These are phyloP conservation scores for Aspergillus sp. DNA, from an alignment of 2,329 filamentous ascomycete species.

Conservation along the genomic window DNA sequence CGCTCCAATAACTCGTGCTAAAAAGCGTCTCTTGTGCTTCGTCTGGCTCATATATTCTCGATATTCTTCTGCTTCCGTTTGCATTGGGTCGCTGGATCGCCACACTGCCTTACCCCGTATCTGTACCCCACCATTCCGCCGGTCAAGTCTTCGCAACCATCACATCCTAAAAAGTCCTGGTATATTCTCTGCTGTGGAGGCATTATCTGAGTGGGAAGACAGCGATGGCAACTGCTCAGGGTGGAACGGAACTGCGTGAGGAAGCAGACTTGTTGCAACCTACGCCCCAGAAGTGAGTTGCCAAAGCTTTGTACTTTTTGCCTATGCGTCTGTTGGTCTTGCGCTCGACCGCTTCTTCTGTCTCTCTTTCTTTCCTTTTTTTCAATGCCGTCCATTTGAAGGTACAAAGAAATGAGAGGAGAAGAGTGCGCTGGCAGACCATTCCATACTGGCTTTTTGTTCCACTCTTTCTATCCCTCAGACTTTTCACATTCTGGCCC, in stretches of 20 bases:
- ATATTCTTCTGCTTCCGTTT: too few relatives aligned
- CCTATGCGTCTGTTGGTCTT: slow-evolving; percentile 6
- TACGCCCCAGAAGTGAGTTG: slow-evolving; percentile 50
- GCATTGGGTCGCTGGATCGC: too few relatives aligned
- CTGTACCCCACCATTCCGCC: not conserved
- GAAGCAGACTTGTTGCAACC: slow-evolving; percentile 52
- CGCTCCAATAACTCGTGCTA: too few relatives aligned
- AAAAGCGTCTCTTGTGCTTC: too few relatives aligned
- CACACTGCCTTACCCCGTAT: too few relatives aligned
- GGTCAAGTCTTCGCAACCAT: not conserved
- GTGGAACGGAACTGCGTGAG: slow-evolving; percentile 42
- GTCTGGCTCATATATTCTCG: too few relatives aligned
- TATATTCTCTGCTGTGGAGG: slow-evolving; percentile 7
- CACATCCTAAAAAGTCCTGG: not conserved
- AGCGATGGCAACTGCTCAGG: slow-evolving; percentile 37
- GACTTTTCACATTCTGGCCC: too few relatives aligned
- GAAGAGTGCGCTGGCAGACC: too few relatives aligned
- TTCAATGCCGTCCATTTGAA: too few relatives aligned
- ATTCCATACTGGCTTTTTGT: too few relatives aligned
- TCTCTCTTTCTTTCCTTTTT: not conserved
- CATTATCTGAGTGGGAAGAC: slow-evolving; percentile 27
- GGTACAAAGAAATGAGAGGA: too few relatives aligned
- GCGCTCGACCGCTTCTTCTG: not conserved
- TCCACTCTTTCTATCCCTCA: too few relatives aligned
- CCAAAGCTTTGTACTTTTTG: slow-evolving; percentile 2